phyloP scores from a whole-genome alignment of 495 filamentous ascomycete genomes.

The Staphylotrichum longicolle region DNA sequence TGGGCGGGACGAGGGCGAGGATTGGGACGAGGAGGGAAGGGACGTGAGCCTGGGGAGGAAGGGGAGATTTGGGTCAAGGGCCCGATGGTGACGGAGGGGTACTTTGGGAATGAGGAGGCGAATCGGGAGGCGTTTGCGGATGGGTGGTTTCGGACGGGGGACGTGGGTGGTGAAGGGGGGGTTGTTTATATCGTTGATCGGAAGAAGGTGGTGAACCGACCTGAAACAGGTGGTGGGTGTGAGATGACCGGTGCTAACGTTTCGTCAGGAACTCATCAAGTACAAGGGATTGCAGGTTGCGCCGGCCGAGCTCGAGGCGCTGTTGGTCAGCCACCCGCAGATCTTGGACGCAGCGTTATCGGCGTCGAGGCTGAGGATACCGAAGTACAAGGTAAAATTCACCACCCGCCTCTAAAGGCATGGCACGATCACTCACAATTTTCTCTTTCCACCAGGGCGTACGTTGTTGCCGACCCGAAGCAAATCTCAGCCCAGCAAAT shows the following conservation, averaged over 20 bases:
- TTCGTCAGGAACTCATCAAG: conserved; percentile 39
- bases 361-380: conserved; percentile 66
- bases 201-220: conserved; percentile 56
- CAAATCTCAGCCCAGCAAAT: conserved; percentile 31
- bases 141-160: conserved; percentile 72
- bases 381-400: conserved; percentile 55
- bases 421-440: neutral
- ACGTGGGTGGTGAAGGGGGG: conserved; percentile 56
- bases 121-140: conserved; percentile 56
- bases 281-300: conserved; percentile 69
- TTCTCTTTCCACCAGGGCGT: conserved; percentile 51
- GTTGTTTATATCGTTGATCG: conserved; percentile 62
- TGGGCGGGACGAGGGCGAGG: conserved; percentile 55
- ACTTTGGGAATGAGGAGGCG: conserved; percentile 62
- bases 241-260: neutral
- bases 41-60: conserved; percentile 38
- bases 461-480: conserved; percentile 54
- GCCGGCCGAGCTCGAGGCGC: conserved; percentile 74
- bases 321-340: conserved; percentile 64
- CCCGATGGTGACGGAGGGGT: conserved; percentile 63
- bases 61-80: conserved; percentile 40
- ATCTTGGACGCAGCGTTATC: conserved; percentile 78
- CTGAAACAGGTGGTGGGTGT: neutral
- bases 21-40: conserved; percentile 43
- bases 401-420: too few species aligned